Evolutionary conservation across 768 basidiomycete genomes (phyloP).

Genomic region (Boletales sp.): DNA sequence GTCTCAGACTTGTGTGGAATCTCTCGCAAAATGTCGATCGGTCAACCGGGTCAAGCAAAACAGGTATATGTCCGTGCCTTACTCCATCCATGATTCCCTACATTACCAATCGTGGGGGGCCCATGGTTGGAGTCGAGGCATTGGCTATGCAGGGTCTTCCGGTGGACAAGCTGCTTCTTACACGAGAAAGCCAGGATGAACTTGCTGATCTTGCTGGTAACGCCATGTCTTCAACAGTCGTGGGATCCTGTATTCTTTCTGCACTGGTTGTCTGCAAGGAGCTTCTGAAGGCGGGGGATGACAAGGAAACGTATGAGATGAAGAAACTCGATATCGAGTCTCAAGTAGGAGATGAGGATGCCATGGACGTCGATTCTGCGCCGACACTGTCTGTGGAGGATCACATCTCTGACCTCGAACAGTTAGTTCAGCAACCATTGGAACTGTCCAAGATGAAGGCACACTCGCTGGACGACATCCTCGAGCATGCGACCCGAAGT

Average conservation of each 20-base stretch:
- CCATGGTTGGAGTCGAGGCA: constrained; percentile 91
- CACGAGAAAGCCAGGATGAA: constrained; percentile 90
- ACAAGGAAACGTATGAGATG: constrained; percentile 64
- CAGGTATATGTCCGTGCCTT: constrained; percentile 88
- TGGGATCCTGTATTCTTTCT: constrained; percentile 83
- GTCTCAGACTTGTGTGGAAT: constrained; percentile 83
- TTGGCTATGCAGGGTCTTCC: constrained; percentile 93
- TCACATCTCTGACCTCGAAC: constrained; percentile 69
- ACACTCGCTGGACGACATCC: constrained; percentile 49
- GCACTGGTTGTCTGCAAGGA: constrained; percentile 68
- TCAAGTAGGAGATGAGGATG: constrained; percentile 31
- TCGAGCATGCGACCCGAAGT: constrained; percentile 63
- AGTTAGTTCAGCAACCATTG: constrained; percentile 58
- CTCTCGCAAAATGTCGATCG: constrained; percentile 96
- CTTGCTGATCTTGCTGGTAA: constrained; percentile 94
- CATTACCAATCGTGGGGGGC: constrained; percentile 92
- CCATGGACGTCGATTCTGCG: constrained; percentile 49
- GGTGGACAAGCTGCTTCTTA: constrained; percentile 85
- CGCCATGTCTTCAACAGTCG: constrained; percentile 97
- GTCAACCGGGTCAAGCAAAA: constrained; percentile 72
- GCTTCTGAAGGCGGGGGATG: constrained; percentile 64
- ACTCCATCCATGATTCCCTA: constrained; percentile 98
- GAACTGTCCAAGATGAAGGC: constrained; percentile 59
- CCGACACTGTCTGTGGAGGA: constrained; percentile 35
- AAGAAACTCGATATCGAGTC: constrained; percentile 42